Percentiles rank a stretch among this genome's conserved stretches.
These are phyloP conservation scores for Amanita inopinata DNA, from an alignment of 768 basidiomycete genomes.

Conservation along the genomic window DNA sequence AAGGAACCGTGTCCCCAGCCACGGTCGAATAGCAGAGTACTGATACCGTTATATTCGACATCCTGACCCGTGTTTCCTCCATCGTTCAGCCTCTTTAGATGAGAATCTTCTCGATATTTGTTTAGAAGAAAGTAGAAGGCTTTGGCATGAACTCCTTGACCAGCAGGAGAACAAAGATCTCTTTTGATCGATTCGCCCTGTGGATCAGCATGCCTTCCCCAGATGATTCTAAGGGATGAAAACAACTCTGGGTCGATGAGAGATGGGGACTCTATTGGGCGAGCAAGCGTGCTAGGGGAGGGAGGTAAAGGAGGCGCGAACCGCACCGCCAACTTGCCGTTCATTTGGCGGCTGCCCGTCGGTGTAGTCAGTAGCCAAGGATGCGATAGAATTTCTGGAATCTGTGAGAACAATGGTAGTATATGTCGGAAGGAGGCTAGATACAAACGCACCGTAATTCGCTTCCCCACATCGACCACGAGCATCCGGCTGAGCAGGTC, in stretches of 20 bases:
- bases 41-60: constrained; percentile 18
- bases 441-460: constrained; percentile 63
- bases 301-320: constrained; percentile 41
- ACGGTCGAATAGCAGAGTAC: constrained; percentile 25
- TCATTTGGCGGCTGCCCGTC: constrained; percentile 27
- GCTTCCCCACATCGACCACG: constrained; percentile 66
- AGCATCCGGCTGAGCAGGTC: constrained; percentile 85
- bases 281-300: constrained; percentile 56
- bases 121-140: constrained; percentile 82
- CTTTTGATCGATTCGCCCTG: constrained; percentile 42
- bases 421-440: constrained; percentile 2
- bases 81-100: constrained; percentile 37
- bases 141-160: constrained; percentile 68
- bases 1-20: constrained; percentile 28
- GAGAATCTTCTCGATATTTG: constrained; percentile 57
- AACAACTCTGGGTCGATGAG: constrained; percentile 74
- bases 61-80: constrained; percentile 24
- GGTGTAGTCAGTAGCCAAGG: constrained; percentile 66
- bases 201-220: constrained; percentile 63
- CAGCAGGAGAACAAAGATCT: constrained; percentile 63
- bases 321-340: constrained; percentile 17
- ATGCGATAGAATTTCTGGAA: constrained; percentile 76
- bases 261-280: constrained; percentile 55
- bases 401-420: constrained; percentile 33
- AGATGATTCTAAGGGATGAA: constrained; percentile 71